A percentile compares a stretch with the other conserved stretches of the same genome.
Evolutionary conservation across 306 rosid species (phyloP).

Genomic region (Lathyrus oleraceus): DNA sequence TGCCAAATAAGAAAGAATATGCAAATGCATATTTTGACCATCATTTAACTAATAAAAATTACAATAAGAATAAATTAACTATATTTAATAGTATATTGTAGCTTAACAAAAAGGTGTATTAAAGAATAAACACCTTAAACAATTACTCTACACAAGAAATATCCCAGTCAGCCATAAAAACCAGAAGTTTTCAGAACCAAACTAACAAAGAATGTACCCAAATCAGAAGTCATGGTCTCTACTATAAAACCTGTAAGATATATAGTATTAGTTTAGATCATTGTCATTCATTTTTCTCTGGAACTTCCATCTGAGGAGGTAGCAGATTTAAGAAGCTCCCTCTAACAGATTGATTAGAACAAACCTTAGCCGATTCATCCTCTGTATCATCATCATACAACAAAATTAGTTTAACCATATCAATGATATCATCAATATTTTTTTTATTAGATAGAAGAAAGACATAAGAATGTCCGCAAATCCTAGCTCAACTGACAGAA

Average conservation of each 20-base stretch:
- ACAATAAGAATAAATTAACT: constrained; percentile 50
- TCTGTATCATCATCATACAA: constrained; percentile 48
- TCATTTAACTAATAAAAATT: constrained; percentile 44
- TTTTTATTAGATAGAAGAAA: not conserved
- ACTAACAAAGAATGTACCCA: constrained; percentile 46
- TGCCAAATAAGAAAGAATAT: not conserved
- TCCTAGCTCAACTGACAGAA: too few species aligned
- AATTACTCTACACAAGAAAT: constrained; percentile 44
- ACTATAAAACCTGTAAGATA: constrained; percentile 37
- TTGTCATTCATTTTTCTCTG: constrained; percentile 67
- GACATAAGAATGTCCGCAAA: not conserved
- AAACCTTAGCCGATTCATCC: constrained; percentile 61
- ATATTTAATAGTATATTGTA: constrained; percentile 38
- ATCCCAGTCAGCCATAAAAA: constrained; percentile 50
- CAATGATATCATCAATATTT: not conserved
- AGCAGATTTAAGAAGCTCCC: constrained; percentile 93
- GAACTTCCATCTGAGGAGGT: constrained; percentile 82
- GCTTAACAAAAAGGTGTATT: constrained; percentile 41
- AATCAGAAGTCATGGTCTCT: constrained; percentile 46
- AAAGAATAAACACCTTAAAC: constrained; percentile 60
- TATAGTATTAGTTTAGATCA: constrained; percentile 44
- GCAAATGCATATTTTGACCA: constrained; percentile 38
- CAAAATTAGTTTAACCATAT: constrained; percentile 4
- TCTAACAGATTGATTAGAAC: constrained; percentile 58
- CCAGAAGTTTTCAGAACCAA: constrained; percentile 47